A percentile compares a stretch with the other conserved stretches of the same genome.
phyloP scores from a whole-genome alignment of 2,329 filamentous ascomycete genomes.

The Colletotrichum sidae region DNA sequence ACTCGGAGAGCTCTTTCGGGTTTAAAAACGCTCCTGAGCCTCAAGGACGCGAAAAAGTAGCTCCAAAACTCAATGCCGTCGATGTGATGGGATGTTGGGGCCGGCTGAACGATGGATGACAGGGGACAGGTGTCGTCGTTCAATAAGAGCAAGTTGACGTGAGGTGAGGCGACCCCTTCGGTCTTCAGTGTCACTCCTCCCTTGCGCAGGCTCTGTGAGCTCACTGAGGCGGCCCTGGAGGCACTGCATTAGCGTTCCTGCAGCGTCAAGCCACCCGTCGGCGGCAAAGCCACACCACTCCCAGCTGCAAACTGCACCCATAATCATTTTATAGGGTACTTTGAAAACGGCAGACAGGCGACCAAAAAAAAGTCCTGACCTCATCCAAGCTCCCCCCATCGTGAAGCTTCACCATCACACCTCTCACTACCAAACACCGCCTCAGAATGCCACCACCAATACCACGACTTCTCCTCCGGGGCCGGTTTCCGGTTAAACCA shows the following conservation, averaged over 20 bases:
- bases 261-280: no score
- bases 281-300: no score
- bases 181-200: conserved; percentile 5
- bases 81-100: not conserved
- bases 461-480: conserved; percentile 15
- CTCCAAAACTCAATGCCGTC: conserved; percentile 1
- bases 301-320: no score
- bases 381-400: conserved; percentile 10
- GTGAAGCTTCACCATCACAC: conserved; percentile 9
- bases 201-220: not conserved
- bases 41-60: not conserved
- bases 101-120: conserved; percentile 9
- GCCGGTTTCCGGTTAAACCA: not conserved
- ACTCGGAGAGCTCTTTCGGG: not conserved
- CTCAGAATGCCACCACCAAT: conserved; percentile 27
- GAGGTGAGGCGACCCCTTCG: no score
- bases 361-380: conserved; percentile 33
- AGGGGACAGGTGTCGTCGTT: conserved; percentile 34
- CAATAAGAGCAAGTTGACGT: no score
- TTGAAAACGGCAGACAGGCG: no score
- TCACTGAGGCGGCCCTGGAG: no score
- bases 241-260: no score
- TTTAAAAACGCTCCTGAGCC: not conserved
- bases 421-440: not conserved
- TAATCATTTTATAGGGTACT: no score